Evolutionary conservation across 2,329 filamentous ascomycete species (phyloP), one percentile per base, ranked within the genome.

Genomic region (Venturia asperata): DNA sequence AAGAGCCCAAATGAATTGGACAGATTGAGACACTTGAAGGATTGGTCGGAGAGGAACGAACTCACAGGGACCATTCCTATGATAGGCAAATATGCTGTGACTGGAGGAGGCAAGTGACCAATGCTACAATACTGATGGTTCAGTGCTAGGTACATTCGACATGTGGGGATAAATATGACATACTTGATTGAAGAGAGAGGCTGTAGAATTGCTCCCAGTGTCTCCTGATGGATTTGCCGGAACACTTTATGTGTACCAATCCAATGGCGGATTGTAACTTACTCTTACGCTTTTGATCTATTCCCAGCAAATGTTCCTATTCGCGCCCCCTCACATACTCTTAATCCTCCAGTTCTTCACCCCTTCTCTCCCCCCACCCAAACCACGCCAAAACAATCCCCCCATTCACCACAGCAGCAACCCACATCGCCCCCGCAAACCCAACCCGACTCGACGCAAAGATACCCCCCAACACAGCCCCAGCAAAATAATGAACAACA

Each of bases 381-480:
- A 74, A 62, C 77, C 77, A 80, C 1, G 74, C 74, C 21, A 75
- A 45, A 1, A 77, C 73, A 17, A 78, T 73, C 2, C 74, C 41
- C 0, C 69, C 65, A 68, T 81, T 81, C 65, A 80, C 64, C 0
- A 64, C 72, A 1, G 73, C 77, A 10, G 78, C 78, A 21, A 75
- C 76, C 81, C 81, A 83, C 47, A 83, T 67, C 15, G 78, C 81
- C 2, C 81, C 82, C 47, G 78, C 75, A 49, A 87, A 72, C 0
- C 83, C 83, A 42, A 80, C 72, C 13, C 72, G 69, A 67, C 79
- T 85, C 66, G 81, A 80, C 27, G 82, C 81, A 73, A 80, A 84
- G 30, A 82, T 68, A 0, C 83, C 84, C 1, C 84, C 84, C 7
- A 80, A 66, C 43, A 85, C 75, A 0, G 83, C 82, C 0, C 84